phyloP scores from a whole-genome alignment of 305 asterid species.

The Fraxinus dipetala region DNA sequence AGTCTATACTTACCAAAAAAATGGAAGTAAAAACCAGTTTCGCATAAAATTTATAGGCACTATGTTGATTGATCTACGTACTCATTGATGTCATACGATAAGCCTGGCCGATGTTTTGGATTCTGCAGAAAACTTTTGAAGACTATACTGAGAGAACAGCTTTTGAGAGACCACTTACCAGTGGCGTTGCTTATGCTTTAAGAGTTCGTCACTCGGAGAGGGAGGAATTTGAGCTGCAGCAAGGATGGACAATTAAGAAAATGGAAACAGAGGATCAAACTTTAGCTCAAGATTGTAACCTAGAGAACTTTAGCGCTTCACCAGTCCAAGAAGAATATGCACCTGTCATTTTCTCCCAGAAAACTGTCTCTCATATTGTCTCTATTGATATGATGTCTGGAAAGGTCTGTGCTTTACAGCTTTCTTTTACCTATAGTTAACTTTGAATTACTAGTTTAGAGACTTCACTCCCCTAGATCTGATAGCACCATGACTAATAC shows the following conservation, averaged over 20 bases:
- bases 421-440: not conserved
- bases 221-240: slow-evolving; percentile 55
- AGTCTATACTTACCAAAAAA: not conserved
- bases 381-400: slow-evolving; percentile 91
- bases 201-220: slow-evolving; percentile 60
- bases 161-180: slow-evolving; percentile 79
- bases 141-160: slow-evolving; percentile 79
- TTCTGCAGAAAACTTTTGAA: slow-evolving; percentile 66
- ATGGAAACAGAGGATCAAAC: slow-evolving; percentile 72
- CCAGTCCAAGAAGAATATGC: slow-evolving; percentile 82
- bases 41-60: not conserved
- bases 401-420: slow-evolving; percentile 38
- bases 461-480: slow-evolving; percentile 1
- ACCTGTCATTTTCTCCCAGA: slow-evolving; percentile 74
- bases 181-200: slow-evolving; percentile 84
- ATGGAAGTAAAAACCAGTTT: not conserved
- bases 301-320: slow-evolving; percentile 57
- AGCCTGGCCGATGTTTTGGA: slow-evolving; percentile 7
- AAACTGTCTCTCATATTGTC: slow-evolving; percentile 72
- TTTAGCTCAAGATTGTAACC: slow-evolving; percentile 60
- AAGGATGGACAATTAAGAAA: slow-evolving; percentile 77
- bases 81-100: slow-evolving; percentile 9
- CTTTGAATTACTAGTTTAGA: not conserved
- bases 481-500: not conserved
- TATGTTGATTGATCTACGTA: not conserved